These are phyloP conservation scores for Arabidopsis suecica DNA, from an alignment of 345 rosid genomes.

Conservation along the genomic window DNA sequence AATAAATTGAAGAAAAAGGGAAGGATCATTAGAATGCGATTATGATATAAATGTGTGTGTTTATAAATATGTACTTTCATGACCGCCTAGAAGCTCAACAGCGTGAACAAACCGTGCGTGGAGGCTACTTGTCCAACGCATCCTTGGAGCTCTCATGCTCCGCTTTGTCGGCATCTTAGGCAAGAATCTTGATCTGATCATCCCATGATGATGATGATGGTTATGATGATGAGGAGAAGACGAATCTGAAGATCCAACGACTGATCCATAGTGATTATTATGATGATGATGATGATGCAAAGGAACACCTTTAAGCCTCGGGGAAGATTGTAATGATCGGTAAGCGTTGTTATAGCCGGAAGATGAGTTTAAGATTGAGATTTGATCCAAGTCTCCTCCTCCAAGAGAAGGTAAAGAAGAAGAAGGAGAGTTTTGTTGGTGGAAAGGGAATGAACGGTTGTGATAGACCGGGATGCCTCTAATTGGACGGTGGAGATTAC, in stretches of 20 bases:
- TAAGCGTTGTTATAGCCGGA: conserved; percentile 42
- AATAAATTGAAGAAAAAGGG: not conserved
- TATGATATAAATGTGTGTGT: conserved; percentile 13
- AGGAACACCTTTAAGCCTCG: conserved; percentile 59
- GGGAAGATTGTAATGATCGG: conserved; percentile 46
- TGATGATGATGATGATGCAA: conserved; percentile 48
- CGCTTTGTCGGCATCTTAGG: conserved; percentile 68
- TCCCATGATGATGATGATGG: conserved; percentile 54
- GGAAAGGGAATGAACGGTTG: conserved; percentile 69
- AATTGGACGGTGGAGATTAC: conserved; percentile 63
- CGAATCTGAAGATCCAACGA: conserved; percentile 59
- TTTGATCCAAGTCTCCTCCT: conserved; percentile 59
- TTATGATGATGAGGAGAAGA: conserved; percentile 53
- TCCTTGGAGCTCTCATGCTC: conserved; percentile 91
- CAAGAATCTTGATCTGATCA: conserved; percentile 76
- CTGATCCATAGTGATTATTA: conserved; percentile 50
- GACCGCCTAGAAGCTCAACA: conserved; percentile 93
- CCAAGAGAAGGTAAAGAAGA: conserved; percentile 51
- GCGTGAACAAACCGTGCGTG: conserved; percentile 87
- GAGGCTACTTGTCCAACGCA: conserved; percentile 92
- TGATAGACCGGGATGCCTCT: conserved; percentile 86
- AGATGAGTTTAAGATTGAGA: conserved; percentile 56
- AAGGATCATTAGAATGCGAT: not conserved
- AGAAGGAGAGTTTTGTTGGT: conserved; percentile 58
- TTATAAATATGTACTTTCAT: conserved; percentile 66